A percentile compares a stretch with the other conserved stretches of the same genome.
phyloP scores from a whole-genome alignment of 2,329 filamentous ascomycete species.

The Coniella vitis region DNA sequence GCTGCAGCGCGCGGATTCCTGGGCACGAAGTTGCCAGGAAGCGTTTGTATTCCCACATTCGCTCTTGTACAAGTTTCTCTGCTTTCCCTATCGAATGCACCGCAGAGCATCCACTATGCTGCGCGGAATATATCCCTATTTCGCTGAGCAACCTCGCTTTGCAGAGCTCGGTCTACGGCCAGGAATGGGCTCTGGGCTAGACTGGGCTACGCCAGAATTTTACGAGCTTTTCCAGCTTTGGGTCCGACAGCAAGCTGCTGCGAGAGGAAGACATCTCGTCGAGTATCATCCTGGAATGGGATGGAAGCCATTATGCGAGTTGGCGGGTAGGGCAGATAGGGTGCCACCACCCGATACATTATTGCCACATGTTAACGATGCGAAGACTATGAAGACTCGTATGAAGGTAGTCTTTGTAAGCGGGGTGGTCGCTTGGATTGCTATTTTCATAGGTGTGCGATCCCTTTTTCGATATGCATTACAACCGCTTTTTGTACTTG shows the following conservation, averaged over 20 bases:
- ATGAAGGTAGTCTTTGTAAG: background rate
- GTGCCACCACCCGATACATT: slow-evolving; percentile 24
- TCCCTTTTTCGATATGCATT: background rate
- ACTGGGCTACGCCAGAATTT: background rate
- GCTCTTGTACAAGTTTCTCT: background rate
- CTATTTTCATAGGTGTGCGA: background rate
- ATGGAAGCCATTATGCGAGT: slow-evolving; percentile 1
- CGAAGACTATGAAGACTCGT: background rate
- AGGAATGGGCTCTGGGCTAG: background rate
- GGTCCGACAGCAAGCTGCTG: background rate
- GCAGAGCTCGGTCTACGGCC: background rate
- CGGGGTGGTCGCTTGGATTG: background rate
- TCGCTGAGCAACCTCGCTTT: background rate
- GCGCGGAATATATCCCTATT: background rate
- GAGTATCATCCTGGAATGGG: slow-evolving; percentile 1
- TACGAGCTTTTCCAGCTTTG: background rate
- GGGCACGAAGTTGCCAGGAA: background rate
- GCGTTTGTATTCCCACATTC: background rate
- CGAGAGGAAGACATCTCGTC: background rate
- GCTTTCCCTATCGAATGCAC: background rate
- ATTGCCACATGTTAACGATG: slow-evolving; percentile 28
- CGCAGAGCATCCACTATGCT: background rate
- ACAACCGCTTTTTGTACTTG: no score
- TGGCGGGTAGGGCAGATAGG: background rate
- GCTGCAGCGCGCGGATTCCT: background rate